Percentiles rank a stretch among this genome's conserved stretches.
Conservation (phyloP, 257 asterid species). For the Nicotiana otophora region DNA sequence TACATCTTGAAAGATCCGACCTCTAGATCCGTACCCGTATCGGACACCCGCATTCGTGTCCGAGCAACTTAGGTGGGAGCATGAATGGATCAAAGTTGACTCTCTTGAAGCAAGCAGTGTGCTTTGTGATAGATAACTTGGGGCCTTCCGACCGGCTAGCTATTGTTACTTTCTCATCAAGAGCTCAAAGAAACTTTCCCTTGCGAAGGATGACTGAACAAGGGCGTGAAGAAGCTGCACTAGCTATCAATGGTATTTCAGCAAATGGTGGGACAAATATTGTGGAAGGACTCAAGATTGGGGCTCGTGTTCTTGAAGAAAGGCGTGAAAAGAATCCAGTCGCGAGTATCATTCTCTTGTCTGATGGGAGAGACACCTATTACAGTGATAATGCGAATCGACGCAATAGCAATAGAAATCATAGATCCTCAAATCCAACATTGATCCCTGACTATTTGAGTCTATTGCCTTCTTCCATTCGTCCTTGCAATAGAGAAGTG, state of each 20-base stretch:
- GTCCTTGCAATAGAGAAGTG: neutral
- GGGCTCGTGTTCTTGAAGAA: conserved; percentile 21
- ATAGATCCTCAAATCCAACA: neutral
- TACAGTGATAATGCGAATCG: neutral
- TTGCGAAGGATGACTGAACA: conserved; percentile 26
- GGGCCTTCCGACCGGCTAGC: conserved; percentile 25
- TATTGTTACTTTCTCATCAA: conserved; percentile 22
- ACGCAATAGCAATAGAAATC: neutral
- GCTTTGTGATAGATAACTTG: conserved; percentile 21
- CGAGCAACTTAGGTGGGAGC: neutral
- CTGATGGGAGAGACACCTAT: conserved; percentile 28
- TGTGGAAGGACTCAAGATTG: conserved; percentile 18
- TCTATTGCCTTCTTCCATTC: conserved; percentile 18
- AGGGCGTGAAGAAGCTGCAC: conserved; percentile 22
- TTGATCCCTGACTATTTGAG: conserved; percentile 4
- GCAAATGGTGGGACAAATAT: conserved; percentile 27
- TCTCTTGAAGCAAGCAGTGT: conserved; percentile 20
- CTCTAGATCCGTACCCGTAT: too few species aligned
- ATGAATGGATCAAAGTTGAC: conserved; percentile 25
- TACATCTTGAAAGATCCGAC: too few species aligned
- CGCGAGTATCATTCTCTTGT: conserved; percentile 27
- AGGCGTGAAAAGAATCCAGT: conserved; percentile 24
- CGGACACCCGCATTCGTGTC: too few species aligned
- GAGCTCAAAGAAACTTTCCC: conserved; percentile 21
- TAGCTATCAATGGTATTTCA: conserved; percentile 15